Evolutionary conservation across 345 rosid species (phyloP), one percentile per base, ranked within the genome.

Genomic region (Populus euphratica): DNA sequence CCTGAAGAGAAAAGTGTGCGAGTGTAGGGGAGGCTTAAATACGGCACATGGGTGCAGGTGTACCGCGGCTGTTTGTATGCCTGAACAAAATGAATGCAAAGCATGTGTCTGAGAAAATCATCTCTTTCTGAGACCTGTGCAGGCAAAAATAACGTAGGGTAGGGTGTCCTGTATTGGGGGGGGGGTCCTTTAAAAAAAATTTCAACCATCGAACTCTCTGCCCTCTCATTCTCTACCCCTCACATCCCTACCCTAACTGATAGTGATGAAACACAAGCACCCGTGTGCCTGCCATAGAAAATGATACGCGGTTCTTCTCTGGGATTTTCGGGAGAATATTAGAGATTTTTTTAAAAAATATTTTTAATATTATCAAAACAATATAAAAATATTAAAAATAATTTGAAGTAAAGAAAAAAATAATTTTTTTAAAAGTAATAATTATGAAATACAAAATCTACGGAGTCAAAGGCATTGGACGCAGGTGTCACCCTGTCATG

Each of bases 21-120:
- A 13, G 41, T 27, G 61, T 3, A 49, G 54, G 75, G 29, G 49
- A 69, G 23, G 67, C 73, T 2, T 71, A 64, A 84, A 74, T 81
- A 81, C 47, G 77, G 83, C 87, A 87, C 87, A 81, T 87, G 87
- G 85, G 82, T 5, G 87, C 85, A 79, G 73, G 83, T 86, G 86
- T 72, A 12, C 33, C 39, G 69, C 72, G 77, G 27, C 47, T 78
- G 80, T 80, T 67, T 76, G 69, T 61, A 36, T 65, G 77, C 73
- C 84, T 77, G 80, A 72, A 25, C 78, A 77, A 71, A 77, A 79
- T 86, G 80, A 83, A 81, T 78, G 84, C 76, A 8, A 65, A 56
- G 74, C 82, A 81, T 78, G 86, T 82, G 85, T 75, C 65, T 39
- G 43, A 62, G 39, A 74, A 50, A 61, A 61, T 43, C 20, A 63